These are phyloP conservation scores for Pyrenophora tritici-repentis DNA, from an alignment of 2,329 filamentous ascomycete genomes.

Conservation along the genomic window DNA sequence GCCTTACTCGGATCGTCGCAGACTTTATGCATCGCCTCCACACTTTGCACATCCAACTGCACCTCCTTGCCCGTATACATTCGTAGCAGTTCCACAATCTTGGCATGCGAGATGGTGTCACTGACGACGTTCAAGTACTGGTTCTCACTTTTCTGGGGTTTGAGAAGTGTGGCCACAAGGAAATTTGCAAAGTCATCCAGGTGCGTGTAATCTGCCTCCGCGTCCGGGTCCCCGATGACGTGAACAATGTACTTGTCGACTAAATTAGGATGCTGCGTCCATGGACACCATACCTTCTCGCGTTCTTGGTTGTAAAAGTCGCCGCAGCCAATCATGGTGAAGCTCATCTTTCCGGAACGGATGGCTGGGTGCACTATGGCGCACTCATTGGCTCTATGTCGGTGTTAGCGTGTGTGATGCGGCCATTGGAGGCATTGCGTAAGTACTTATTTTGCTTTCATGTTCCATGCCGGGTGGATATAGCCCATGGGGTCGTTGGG, in stretches of 20 bases:
- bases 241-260: conserved; percentile 26
- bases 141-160: conserved; percentile 30
- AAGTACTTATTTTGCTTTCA: not conserved
- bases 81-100: conserved; percentile 14
- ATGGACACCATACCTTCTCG: conserved; percentile 35
- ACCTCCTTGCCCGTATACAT: not conserved
- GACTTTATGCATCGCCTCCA: not conserved
- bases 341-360: conserved; percentile 29
- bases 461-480: conserved; percentile 19
- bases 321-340: conserved; percentile 40
- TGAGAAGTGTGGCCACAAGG: conserved; percentile 27
- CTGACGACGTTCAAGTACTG: conserved; percentile 27
- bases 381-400: not conserved
- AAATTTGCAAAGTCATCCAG: conserved; percentile 33
- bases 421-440: too few species aligned
- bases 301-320: conserved; percentile 39
- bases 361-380: conserved; percentile 24
- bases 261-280: conserved; percentile 22
- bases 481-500: conserved; percentile 23
- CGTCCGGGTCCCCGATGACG: conserved; percentile 28
- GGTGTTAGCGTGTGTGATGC: not conserved
- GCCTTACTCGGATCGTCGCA: not conserved
- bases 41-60: not conserved
- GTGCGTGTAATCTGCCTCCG: conserved; percentile 29
- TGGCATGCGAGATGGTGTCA: conserved; percentile 27